Conservation (phyloP, 1,284 basidiomycete species). For the Chalciporus piperatoides region DNA sequence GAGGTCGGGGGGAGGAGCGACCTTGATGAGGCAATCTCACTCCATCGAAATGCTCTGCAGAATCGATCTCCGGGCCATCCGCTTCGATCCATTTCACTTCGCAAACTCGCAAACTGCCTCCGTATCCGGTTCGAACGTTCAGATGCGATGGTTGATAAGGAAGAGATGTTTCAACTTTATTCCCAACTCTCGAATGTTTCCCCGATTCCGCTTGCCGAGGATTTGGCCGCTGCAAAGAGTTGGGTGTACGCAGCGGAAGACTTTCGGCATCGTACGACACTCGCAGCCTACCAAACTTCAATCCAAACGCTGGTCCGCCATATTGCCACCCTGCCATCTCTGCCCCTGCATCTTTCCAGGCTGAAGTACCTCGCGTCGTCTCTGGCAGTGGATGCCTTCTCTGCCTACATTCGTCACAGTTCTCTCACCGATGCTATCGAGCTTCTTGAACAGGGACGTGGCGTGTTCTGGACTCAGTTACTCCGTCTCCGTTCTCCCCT, state of each 20-base stretch:
- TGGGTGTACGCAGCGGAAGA: not conserved
- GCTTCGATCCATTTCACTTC: not conserved
- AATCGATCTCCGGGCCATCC: not conserved
- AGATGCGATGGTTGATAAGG: not conserved
- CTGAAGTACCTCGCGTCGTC: constrained; percentile 3
- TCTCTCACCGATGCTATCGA: constrained; percentile 7
- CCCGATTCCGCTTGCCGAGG: not conserved
- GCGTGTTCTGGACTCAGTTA: constrained; percentile 18
- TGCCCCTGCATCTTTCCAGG: constrained; percentile 4
- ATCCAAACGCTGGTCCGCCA: constrained; percentile 6
- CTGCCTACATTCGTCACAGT: constrained; percentile 8
- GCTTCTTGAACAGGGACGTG: constrained; percentile 17
- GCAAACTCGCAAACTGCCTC: not conserved
- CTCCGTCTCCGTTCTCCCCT: constrained; percentile 6
- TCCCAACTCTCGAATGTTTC: not conserved
- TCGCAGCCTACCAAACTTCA: constrained; percentile 7
- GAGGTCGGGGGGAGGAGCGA: not conserved
- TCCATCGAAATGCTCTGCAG: not conserved
- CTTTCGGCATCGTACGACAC: too few relatives aligned
- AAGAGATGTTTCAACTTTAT: constrained; percentile 2
- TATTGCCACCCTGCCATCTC: constrained; percentile 7
- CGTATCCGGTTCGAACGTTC: not conserved
- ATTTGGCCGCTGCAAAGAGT: not conserved
- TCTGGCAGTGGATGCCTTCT: constrained; percentile 14
- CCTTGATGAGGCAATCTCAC: not conserved